Evolutionary conservation across 108 stramenopile species (phyloP), one percentile per base, ranked within the genome.

Genomic region (Heterococcus sp.): DNA sequence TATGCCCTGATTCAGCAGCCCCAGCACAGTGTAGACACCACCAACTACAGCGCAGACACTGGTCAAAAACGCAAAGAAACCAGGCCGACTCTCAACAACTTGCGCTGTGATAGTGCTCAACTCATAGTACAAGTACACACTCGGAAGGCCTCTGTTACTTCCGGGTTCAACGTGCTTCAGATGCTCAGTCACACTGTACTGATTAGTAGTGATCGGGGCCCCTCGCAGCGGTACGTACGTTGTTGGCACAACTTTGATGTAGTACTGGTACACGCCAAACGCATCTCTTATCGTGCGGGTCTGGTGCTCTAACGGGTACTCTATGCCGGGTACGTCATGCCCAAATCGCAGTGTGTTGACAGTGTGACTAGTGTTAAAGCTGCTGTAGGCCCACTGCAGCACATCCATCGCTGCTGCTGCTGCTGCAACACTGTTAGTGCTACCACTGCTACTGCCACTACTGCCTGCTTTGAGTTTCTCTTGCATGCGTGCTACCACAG

Each of bases 61-160:
- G 0, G 87, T 88, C 1, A 89, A 46, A 34, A 89, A 89, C 11
- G 38, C 37, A 1, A 84, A 71, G 87, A 92, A 92, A 71, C 96
- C 94, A 64, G 88, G 79, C 35, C 91, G 87, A 76, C 90, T 92
- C 68, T 93, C 95, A 79, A 95, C 93, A 73, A 96, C 91, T 64
- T 92, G 87, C 4, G 95, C 95, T 75, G 95, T 94, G 71, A 98
- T 72, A 2, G 97, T 92, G 4, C 90, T 91, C 3, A 96, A 91
- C 87, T 98, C 95, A 86, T 98, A 98, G 75, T 94, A 95, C 88
- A 98, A 95, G 79, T 95, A 98, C 4, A 98, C 94, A 8, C 97
- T 96, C 2, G 96, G 97, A 32, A 98, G 86, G 39, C 95, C 97
- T 39, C 94, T 0, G 11, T 31, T 87, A 30, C 87, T 76, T 37